Base-by-base conservation (phyloP, 225 moss, liverwort and hornwort species). In the Ulota crispa region DNA sequence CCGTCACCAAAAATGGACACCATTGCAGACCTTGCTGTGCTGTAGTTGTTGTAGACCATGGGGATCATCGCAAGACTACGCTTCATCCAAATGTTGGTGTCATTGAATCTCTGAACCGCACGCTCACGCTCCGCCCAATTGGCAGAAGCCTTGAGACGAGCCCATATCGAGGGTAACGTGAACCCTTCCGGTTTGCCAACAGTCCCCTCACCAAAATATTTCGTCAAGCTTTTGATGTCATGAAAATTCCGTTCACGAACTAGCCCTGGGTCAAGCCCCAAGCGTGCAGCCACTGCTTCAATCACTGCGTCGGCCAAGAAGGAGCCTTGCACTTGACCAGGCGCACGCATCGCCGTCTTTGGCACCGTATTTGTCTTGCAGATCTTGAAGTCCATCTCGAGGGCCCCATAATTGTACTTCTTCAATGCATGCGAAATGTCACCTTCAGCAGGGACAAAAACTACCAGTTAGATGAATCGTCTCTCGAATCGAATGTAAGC, bases 211-310 rank as follows among this genome's bases (percentile, higher is more conserved):
- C 86, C 88, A 18, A 64, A 87, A 36, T 92, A 96, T 21, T 41
- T 83, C 50, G 7, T 53, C 28, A 88, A 74, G 77, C 89, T 92
- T 41, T 67, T 64, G 24, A 88, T 12, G 10, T 89, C 84, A 80
- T 96, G 96, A 76, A 94, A 80, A 45, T 96, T 94, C 45, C 43
- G 70, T 66, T 96, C 94, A 50, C 91, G 85, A 2, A 96, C 91
- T 8, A 68, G 61, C 53, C 84, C 78, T 2, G 91, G n/a, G 52
- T 83, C 85, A 4, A 94, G 56, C n/a, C 93, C 92, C 81, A 94
- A 62, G 64, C 72, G 82, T 11, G 93, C 88, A 28, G 94, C 96
- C 32, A 96, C 93, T 67, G 90, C 88, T 47, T 96, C 93, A 1
- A 93, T 75, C 10, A 93, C 73, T 8, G 90, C 43, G 66, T 95